phyloP scores from a whole-genome alignment of 2,329 filamentous ascomycete genomes.

The Rhynchosporium secalis region DNA sequence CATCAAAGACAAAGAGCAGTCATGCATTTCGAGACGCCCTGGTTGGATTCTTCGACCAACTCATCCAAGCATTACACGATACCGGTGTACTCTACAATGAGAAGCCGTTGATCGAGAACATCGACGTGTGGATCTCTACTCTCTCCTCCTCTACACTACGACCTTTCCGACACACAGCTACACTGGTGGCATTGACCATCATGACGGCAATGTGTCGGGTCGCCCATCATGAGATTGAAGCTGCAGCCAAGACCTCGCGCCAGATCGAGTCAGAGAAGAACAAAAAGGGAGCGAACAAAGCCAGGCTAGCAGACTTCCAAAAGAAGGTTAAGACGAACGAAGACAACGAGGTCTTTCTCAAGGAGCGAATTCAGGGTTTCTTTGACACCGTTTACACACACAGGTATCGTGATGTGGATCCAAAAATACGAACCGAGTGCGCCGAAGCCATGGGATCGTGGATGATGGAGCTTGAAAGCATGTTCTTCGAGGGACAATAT shows the following conservation, averaged over 20 bases:
- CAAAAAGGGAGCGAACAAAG: conserved; percentile 75
- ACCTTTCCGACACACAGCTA: conserved; percentile 92
- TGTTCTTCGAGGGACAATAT: conserved; percentile 89
- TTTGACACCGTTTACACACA: conserved; percentile 95
- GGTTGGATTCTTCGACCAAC: conserved; percentile 73
- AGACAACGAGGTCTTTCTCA: conserved; percentile 55
- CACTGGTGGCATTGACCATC: conserved; percentile 78
- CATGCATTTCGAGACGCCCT: conserved; percentile 77
- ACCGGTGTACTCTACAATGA: conserved; percentile 76
- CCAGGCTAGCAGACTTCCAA: conserved; percentile 71
- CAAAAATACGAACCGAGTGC: conserved; percentile 85
- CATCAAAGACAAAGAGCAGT: conserved; percentile 75
- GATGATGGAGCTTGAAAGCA: conserved; percentile 81
- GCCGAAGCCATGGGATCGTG: conserved; percentile 83
- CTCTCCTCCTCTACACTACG: conserved; percentile 87
- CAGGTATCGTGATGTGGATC: conserved; percentile 90
- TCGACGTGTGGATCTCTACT: conserved; percentile 84
- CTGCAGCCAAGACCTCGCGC: conserved; percentile 73
- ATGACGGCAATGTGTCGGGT: conserved; percentile 75
- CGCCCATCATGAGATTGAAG: conserved; percentile 68
- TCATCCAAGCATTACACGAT: conserved; percentile 77
- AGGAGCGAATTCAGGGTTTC: conserved; percentile 74
- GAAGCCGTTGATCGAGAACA: conserved; percentile 76
- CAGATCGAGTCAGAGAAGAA: conserved; percentile 77
- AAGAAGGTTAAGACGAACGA: conserved; percentile 57